Percentiles rank a stretch among this genome's conserved stretches.
Evolutionary conservation across 2,329 filamentous ascomycete species (phyloP).

Genomic region (Trichoderma sp.): DNA sequence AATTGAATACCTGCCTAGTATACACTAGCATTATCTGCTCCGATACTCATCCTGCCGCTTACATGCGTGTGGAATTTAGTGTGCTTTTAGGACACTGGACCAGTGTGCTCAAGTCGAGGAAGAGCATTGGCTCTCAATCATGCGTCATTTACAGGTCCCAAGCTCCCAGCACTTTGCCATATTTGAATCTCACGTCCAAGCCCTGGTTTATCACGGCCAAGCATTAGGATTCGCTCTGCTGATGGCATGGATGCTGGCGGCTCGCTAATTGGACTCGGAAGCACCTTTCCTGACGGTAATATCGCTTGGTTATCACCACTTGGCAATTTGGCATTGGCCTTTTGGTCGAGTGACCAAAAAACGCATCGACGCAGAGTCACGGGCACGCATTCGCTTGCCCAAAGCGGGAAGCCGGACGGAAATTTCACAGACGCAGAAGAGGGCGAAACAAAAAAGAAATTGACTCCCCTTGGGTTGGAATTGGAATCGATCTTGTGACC

Average conservation of each 20-base stretch:
- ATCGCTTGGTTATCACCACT: slow-evolving; percentile 1
- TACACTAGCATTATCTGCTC: background rate
- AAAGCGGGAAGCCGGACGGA: background rate
- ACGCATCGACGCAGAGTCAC: background rate
- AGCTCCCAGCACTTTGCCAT: background rate
- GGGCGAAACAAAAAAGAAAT: slow-evolving; percentile 14
- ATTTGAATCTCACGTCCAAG: background rate
- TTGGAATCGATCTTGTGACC: slow-evolving; percentile 14
- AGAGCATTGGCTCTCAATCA: background rate
- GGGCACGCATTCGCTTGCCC: background rate
- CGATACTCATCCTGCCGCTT: background rate
- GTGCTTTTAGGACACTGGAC: background rate
- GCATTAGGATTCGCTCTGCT: background rate
- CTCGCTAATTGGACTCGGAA: background rate
- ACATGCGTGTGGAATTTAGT: background rate
- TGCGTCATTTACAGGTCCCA: background rate
- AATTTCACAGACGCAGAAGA: background rate
- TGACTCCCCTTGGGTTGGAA: background rate
- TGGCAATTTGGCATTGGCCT: background rate
- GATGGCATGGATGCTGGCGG: background rate
- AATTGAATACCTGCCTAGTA: background rate
- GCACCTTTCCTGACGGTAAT: background rate
- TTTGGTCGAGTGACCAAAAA: background rate
- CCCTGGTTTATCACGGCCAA: background rate
- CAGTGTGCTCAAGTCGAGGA: too few relatives aligned